Conservation (phyloP, 108 stramenopile genomes). For the Nannochloropsis gaditana region DNA sequence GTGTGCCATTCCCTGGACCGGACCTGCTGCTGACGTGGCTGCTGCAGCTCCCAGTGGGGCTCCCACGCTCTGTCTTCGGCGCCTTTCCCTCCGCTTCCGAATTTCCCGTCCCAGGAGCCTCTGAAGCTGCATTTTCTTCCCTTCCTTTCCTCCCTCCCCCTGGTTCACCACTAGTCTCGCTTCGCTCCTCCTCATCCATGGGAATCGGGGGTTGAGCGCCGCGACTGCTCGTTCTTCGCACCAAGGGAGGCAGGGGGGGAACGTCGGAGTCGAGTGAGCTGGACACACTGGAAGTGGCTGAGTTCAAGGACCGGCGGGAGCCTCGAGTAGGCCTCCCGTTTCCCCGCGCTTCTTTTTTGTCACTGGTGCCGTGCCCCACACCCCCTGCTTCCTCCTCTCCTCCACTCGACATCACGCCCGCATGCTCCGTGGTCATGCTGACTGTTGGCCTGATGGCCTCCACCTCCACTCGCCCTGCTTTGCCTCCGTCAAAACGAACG, state of each 20-base stretch:
- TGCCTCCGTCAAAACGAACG: background rate
- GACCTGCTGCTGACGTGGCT: background rate
- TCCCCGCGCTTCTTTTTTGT: background rate
- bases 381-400: background rate
- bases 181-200: background rate
- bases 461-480: background rate
- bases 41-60: background rate
- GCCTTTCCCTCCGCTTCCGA: background rate
- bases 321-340: background rate
- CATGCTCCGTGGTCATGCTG: background rate
- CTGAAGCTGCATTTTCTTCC: no score
- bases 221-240: background rate
- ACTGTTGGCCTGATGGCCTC: background rate
- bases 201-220: background rate
- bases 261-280: background rate
- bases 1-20: background rate
- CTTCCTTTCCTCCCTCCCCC: background rate
- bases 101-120: background rate
- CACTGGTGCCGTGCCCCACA: background rate
- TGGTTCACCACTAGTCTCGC: background rate
- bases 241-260: background rate
- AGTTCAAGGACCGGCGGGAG: background rate
- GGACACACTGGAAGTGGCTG: background rate
- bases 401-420: background rate
- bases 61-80: background rate